Evolutionary conservation across 257 asterid genomes (phyloP), one percentile per base, ranked within the genome.

Genomic region (Solanum pennellii): DNA sequence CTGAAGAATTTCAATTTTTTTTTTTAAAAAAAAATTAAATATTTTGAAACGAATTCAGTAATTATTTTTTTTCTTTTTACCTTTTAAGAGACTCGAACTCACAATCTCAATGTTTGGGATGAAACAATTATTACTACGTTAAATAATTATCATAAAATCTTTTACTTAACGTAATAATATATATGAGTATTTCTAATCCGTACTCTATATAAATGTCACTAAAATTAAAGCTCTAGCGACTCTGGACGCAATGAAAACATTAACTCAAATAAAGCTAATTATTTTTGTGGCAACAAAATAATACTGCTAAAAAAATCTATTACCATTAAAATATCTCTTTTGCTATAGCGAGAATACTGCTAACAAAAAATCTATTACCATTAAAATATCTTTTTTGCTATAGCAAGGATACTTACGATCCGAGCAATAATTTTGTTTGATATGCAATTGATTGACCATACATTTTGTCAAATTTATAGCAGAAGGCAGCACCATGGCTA

Each of bases 401-500:
- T n/a, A 5, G 71, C 2, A 0, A 62, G 0, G 3, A 12, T 62
- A 1, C 3, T 62, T 62, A 62, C 15, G 1, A 11, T 23, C 15
- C 8, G 7, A n/a, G 0, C 0, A 2, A n/a, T 62, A n/a, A n/a
- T 11, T n/a, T 62, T n/a, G 31, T 52, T 52, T 29, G 3, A 52
- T 3, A 82, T 29, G 39, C 29, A 31, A 6, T 33, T 83, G 72
- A 83, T 33, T 83, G 72, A 83, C 7, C 2, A 44, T 56, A 49
- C 35, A 74, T 84, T 20, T 13, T 83, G 73, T 71, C 12, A 47
- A 39, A 4, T 27, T 47, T 79, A 41, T 66, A 86, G 88, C 87
- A 95, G 97, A 94, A 87, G 74, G 90, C 90, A 59, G 91, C 91
- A 12, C 92, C 94, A 87, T 93, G 98, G 98, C 88, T 96, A 44